Evolutionary conservation across 805 yeast species (phyloP).

Genomic region (Saccharomycopsis vini): DNA sequence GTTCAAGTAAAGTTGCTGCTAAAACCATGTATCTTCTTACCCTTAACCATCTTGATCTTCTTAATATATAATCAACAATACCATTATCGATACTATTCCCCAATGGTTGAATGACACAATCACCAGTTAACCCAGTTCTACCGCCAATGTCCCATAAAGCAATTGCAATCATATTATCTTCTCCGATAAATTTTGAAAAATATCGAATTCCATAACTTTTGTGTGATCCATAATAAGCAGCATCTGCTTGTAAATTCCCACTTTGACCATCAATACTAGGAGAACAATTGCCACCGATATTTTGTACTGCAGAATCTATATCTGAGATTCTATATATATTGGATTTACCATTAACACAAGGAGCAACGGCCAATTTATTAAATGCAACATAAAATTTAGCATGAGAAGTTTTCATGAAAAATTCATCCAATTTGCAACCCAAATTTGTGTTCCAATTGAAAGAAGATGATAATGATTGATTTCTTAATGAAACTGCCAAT

Average conservation of each 20-base stretch:
- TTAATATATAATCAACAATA: conserved; percentile 46
- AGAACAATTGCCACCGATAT: conserved; percentile 27
- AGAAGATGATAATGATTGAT: conserved; percentile 3
- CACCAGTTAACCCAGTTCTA: conserved; percentile 71
- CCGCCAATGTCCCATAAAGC: conserved; percentile 70
- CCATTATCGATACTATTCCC: conserved; percentile 28
- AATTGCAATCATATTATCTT: conserved; percentile 87
- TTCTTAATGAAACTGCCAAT: conserved; percentile 38
- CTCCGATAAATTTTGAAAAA: conserved; percentile 79
- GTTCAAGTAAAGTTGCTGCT: conserved; percentile 77
- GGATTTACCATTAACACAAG: conserved; percentile 88
- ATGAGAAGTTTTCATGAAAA: conserved; percentile 78
- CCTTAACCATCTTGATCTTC: conserved; percentile 79
- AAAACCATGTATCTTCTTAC: conserved; percentile 83
- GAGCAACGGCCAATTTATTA: conserved; percentile 66
- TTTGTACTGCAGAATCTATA: conserved; percentile 47
- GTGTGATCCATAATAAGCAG: conserved; percentile 24
- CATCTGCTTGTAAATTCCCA: conserved; percentile 28
- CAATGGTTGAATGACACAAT: conserved; percentile 70
- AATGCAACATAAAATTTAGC: conserved; percentile 76
- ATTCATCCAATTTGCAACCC: conserved; percentile 73
- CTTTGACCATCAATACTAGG: conserved; percentile 27
- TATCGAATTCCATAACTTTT: conserved; percentile 47
- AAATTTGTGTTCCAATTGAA: conserved; percentile 22
- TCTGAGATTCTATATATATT: conserved; percentile 65